phyloP scores from a whole-genome alignment of 1,139 yeast genomes.

The Protomyces pachydermus region DNA sequence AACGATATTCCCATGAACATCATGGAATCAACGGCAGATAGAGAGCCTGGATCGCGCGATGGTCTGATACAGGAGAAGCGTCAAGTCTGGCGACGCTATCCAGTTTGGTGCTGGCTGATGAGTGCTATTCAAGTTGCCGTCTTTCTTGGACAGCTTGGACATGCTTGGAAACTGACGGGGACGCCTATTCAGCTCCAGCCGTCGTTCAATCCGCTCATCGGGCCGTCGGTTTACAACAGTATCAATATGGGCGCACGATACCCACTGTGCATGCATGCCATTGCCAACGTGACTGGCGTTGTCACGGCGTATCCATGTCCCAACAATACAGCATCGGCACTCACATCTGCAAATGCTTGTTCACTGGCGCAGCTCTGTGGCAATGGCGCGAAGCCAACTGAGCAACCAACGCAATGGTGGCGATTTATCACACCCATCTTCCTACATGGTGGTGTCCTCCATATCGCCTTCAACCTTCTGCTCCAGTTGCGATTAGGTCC shows the following conservation, averaged over 20 bases:
- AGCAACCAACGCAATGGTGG: conserved; percentile 62
- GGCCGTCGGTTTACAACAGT: conserved; percentile 58
- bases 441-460: conserved; percentile 69
- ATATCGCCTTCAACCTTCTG: conserved; percentile 59
- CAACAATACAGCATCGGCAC: conserved; percentile 53
- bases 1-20: neutral
- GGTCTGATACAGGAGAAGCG: neutral
- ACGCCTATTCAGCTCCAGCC: conserved; percentile 67
- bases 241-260: conserved; percentile 51
- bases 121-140: conserved; percentile 51
- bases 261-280: conserved; percentile 63
- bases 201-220: conserved; percentile 72
- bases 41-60: neutral
- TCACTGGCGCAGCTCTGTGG: conserved; percentile 59
- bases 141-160: conserved; percentile 62
- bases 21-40: neutral
- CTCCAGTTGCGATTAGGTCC: conserved; percentile 61
- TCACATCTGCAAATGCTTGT: conserved; percentile 50
- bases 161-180: conserved; percentile 59
- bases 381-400: conserved; percentile 45
- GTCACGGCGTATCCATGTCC: conserved; percentile 59
- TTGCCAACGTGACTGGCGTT: conserved; percentile 51
- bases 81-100: neutral
- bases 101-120: conserved; percentile 31
- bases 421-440: conserved; percentile 66